Base-by-base conservation (phyloP, 1,284 basidiomycete species). In the Cutaneotrichosporon sp. region DNA sequence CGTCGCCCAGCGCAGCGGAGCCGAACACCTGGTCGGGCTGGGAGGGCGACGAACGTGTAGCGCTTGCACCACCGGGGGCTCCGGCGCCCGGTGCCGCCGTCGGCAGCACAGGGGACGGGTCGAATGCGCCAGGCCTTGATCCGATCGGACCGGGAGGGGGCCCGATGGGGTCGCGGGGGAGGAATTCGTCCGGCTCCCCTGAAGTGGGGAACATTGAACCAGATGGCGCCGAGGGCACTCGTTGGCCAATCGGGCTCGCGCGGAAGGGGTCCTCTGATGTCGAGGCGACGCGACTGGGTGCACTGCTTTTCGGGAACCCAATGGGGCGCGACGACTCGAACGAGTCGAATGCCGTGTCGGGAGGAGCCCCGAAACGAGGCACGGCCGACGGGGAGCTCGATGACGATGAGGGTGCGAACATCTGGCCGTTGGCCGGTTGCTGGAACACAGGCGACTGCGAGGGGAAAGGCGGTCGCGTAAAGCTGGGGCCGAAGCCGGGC, bases 191-290 rank as follows among this genome's bases (percentile, higher is more conserved):
- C 33, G 16, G 31, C 29, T 49, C 55, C 32, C 37, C 16, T 50
- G 50, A 38, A 6, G 37, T 19, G 5, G 37, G 14, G 37, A 44
- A 60, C 24, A 53, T 49, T 9, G 49, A 50, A n/a, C 38, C n/a
- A 3, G 51, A 35, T 10, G 55, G 45, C 35, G 49, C 50, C 1
- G 57, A 57, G 2, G 58, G 47, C 1, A 54, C 39, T 6, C 58
- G 58, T 49, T 60, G 58, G 5, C 67, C 68, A 22, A 71, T 69
- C 8, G 70, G 53, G 3, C 60, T 57, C 4, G 66, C 57, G 17
- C 57, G 64, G 59, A 68, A 69, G 4, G 61, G 51, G 32, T 72
- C 70, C 19, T 71, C 70, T 16, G 64, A 62, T 3, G 63, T 62
- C 25, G 52, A 52, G 10, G 32, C 31, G 44, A 32, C 46, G 38